A percentile compares a stretch with the other conserved stretches of the same genome.
Evolutionary conservation across 208 protist species (phyloP).

Genomic region (Acanthamoeba royreba): DNA sequence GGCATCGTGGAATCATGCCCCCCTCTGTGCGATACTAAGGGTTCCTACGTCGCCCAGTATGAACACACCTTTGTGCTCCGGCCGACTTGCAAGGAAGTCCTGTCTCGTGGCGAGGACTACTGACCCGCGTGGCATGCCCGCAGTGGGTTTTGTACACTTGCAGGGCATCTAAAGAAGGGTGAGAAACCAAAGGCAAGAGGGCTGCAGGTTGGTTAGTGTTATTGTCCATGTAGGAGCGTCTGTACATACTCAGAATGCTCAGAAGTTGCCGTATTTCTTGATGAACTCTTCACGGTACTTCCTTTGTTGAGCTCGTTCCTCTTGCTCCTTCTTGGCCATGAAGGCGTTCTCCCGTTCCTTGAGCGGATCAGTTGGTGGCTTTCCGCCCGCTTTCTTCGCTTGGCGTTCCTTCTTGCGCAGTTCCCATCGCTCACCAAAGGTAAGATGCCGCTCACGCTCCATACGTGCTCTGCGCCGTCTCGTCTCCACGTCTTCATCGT

Average conservation of each 20-base stretch:
- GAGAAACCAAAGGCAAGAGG: too few relatives aligned
- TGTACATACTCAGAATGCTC: too few relatives aligned
- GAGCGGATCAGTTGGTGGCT: neutral
- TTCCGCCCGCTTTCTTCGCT: neutral
- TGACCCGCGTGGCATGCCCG: too few relatives aligned
- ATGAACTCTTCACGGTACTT: neutral
- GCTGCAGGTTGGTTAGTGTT: too few relatives aligned
- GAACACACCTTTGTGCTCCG: constrained; percentile 95
- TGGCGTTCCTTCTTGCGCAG: neutral
- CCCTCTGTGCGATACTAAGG: constrained; percentile 94
- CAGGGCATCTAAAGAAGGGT: too few relatives aligned
- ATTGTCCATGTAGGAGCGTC: too few relatives aligned
- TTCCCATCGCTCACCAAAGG: neutral
- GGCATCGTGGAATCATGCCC: constrained; percentile 86
- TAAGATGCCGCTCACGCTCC: neutral
- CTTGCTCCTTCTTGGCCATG: neutral
- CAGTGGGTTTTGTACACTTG: too few relatives aligned
- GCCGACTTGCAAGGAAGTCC: constrained; percentile 94
- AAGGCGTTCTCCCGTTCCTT: neutral
- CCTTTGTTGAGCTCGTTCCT: neutral
- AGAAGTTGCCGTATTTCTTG: neutral
- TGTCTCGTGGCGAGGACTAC: constrained; percentile 95
- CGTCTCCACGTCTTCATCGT: neutral
- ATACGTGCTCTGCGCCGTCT: neutral
- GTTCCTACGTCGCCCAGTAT: constrained; percentile 97